Conservation (phyloP, 1,139 yeast species). For the Saccharomyces hybrid region DNA sequence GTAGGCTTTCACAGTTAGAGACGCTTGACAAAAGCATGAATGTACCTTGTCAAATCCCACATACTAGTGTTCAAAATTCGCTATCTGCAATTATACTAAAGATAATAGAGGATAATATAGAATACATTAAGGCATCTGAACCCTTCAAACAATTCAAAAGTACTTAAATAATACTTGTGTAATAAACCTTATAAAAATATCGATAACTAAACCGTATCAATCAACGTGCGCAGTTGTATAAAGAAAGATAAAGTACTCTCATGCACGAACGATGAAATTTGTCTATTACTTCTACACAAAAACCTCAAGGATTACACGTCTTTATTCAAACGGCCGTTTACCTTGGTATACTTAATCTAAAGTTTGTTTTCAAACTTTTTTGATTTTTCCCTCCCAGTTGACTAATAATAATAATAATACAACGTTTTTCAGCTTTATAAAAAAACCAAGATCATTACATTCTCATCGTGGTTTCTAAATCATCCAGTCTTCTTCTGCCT, state of each 20-base stretch:
- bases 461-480: conserved; percentile 38
- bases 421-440: not conserved
- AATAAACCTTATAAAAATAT: not conserved
- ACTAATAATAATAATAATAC: not conserved
- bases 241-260: not conserved
- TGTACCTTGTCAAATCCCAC: not conserved
- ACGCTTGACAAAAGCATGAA: not conserved
- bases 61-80: not conserved
- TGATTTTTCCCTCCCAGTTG: not conserved
- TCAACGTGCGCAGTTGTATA: not conserved
- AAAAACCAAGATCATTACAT: conserved; percentile 7
- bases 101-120: not conserved
- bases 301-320: not conserved
- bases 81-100: not conserved
- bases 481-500: conserved; percentile 51
- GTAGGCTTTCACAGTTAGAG: not conserved
- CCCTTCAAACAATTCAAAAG: not conserved
- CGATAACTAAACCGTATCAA: not conserved
- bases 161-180: not conserved
- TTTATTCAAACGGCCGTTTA: not conserved
- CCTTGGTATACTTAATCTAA: not conserved
- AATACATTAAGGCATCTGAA: not conserved
- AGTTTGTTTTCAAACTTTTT: not conserved
- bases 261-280: not conserved
- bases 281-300: not conserved